Conservation (phyloP, 2,329 filamentous ascomycete species). For the Fusarium hostae region DNA sequence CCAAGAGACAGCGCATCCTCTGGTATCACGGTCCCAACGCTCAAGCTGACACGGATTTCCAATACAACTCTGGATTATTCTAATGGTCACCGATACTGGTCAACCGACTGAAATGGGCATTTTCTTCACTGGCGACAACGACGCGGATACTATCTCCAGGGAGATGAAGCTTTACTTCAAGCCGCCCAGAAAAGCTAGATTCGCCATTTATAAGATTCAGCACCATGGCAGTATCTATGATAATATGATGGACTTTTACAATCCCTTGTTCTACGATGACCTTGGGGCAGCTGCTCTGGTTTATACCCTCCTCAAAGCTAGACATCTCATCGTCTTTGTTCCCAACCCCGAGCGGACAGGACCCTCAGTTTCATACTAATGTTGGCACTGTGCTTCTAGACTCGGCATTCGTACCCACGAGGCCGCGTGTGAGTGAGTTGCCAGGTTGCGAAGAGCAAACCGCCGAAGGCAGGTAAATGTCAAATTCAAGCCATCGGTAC, state of each 20-base stretch:
- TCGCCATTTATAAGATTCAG: neutral
- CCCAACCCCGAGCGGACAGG: no score
- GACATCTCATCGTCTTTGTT: no score
- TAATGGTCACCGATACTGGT: neutral
- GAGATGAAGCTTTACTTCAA: no score
- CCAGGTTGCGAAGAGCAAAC: no score
- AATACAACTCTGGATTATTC: neutral
- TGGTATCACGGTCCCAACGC: neutral
- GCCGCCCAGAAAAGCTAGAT: neutral
- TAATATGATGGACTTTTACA: neutral
- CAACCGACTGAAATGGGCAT: neutral
- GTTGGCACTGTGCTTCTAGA: neutral
- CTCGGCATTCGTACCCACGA: neutral
- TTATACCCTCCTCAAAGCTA: neutral
- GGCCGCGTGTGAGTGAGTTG: no score
- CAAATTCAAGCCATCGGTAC: neutral
- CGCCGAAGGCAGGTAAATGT: neutral
- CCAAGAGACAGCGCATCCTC: neutral
- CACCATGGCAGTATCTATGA: neutral
- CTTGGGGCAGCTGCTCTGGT: neutral
- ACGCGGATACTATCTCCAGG: neutral
- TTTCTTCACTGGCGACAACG: neutral
- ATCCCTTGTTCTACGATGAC: neutral
- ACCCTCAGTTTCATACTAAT: neutral
- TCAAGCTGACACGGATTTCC: no score